phyloP scores from a whole-genome alignment of 257 asterid species.

The Voacanga thouarsii region DNA sequence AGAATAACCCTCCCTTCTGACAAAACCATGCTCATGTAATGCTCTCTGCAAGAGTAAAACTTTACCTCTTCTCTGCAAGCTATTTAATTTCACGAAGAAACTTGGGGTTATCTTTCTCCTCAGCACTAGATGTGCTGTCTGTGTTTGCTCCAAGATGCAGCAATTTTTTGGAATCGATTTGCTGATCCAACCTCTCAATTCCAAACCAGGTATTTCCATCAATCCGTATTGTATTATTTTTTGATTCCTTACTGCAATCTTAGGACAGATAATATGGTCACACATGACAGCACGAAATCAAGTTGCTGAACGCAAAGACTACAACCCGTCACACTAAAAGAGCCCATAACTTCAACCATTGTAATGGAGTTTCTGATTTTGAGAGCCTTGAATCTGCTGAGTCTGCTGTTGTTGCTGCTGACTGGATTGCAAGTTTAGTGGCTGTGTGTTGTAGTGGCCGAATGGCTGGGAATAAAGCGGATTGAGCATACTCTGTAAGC shows the following conservation, averaged over 20 bases:
- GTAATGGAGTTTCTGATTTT: conserved; percentile 74
- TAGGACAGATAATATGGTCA: conserved; percentile 30
- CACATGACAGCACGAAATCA: conserved; percentile 52
- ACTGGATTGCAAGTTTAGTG: conserved; percentile 52
- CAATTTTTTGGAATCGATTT: conserved; percentile 18
- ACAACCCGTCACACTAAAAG: conserved; percentile 24
- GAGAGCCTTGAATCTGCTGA: conserved; percentile 61
- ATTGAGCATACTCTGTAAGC: conserved; percentile 60
- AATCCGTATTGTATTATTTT: conserved; percentile 28
- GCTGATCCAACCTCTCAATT: conserved; percentile 32
- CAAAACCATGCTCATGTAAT: conserved; percentile 34
- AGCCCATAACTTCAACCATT: conserved; percentile 44
- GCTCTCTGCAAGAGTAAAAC: conserved; percentile 22
- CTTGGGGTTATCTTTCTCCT: conserved; percentile 39
- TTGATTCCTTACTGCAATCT: conserved; percentile 36
- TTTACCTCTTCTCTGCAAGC: conserved; percentile 14
- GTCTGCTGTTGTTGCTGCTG: conserved; percentile 59
- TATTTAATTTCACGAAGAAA: conserved; percentile 25
- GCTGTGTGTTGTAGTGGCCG: conserved; percentile 69
- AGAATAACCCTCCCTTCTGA: conserved; percentile 23
- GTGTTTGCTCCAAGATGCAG: conserved; percentile 33
- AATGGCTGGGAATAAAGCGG: conserved; percentile 88
- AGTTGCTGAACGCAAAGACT: conserved; percentile 49
- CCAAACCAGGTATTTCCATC: conserved; percentile 20
- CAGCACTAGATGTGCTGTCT: conserved; percentile 39